Base-by-base conservation (phyloP, 352 stramenopile species). In the Thalassiosira mediterranea region DNA sequence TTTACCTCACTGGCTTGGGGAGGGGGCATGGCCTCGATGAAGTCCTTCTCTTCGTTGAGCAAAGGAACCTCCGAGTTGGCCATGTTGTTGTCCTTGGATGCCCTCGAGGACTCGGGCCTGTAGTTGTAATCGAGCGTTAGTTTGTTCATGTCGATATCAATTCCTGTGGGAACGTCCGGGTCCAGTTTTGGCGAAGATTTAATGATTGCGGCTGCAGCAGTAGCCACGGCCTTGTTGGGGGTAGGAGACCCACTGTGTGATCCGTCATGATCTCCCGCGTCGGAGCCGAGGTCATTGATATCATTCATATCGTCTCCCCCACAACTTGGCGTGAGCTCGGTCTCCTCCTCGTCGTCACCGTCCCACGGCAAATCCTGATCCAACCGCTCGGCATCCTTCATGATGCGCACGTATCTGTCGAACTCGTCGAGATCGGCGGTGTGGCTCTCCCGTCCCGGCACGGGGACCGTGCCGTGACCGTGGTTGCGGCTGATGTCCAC, bases 381-480 rank as follows among this genome's bases (percentile, higher is more conserved):
- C 23, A 37, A 4, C 32, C 49, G 11, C 25, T 60, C 61, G 31
- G 31, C 34, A 5, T 59, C 51, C 23, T 60, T 5, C 28, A 77
- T 26, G 4, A 63, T 38, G 0, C 13, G 13, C 2, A 79, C 21
- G 29, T 74, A 74, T 4, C 21, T 19, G 29, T 64, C 44, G 32
- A 79, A 74, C 4, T 58, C 70, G 19, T 40, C 46, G 15, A 79
- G 42, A 64, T 79, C 53, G 29, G 54, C 46, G 7, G 61, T 79
- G 26, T 67, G 61, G 34, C 31, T 57, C 37, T 79, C 70, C 7
- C 70, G 44, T 17, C 49, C 61, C n/a, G 26, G 57, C n/a, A 78
- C 21, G 37, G 58, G 58, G 19, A 68, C 23, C 15, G 58, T 68
- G 4, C 58, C 58, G 34, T 68, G 42, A 4, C 58, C 44, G 21